Base-by-base conservation (phyloP, 2,329 filamentous ascomycete genomes). In the Alternaria conjuncta region DNA sequence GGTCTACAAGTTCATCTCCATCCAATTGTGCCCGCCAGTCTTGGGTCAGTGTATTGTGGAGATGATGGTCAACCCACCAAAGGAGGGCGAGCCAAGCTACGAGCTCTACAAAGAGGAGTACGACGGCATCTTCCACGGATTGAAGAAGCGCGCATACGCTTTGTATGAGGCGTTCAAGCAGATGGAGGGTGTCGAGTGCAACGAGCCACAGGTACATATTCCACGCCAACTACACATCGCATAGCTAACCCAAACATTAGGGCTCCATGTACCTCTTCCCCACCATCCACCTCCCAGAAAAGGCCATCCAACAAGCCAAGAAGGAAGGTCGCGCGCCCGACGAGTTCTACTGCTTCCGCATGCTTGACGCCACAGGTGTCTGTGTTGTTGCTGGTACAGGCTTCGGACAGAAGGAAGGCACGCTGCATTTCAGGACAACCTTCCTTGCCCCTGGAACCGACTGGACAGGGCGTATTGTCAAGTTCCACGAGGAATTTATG, bases 201-300 rank as follows among this genome's bases (percentile, higher is more conserved):
- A 92, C 74, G 86, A 89, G 71, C 96, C 96, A 60, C 92, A 88
- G 78, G 87, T 89, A 80, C 63, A 82, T 80, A 32, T 21, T 10
- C 45, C 50, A 10, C 36, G 30, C 36, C 41, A 45, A 46, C 67
- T 41, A 57, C 59, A 44, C 8, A 53, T 23, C 13, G 12, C 30
- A 32, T 18, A 30, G 23, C 10, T 68, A 25, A 68, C 55, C 9
- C 11, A 41, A 36, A 6, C 5, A 30, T 10, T 9, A 57, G 87
- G 96, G 96, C 64, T 91, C 92, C 79, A 99, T 99, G 96, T 99
- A 99, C 84, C 91, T 99, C 75, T 99, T 98, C 88, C 96, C 96
- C 23, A 96, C 93, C 72, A 97, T 99, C 82, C 89, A 85, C 32
- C 85, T 99, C 23, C 88, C 96, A 2, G 72, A 82, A 23, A 93